These are phyloP conservation scores for Phascolomyces articulosus DNA, from an alignment of 371 early-diverging fungal species.

Conservation along the genomic window DNA sequence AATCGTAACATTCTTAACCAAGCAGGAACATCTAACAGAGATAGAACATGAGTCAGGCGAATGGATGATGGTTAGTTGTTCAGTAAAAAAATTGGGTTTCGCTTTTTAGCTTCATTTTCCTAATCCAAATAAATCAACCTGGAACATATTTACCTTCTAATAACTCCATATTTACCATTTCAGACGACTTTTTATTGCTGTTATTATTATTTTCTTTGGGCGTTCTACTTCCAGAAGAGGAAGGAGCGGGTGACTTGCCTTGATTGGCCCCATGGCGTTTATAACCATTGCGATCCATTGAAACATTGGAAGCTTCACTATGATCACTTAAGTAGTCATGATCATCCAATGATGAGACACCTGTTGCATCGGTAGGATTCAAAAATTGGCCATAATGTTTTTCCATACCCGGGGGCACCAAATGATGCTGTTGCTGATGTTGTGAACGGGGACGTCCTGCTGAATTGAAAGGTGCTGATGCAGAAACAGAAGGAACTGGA, in stretches of 20 bases:
- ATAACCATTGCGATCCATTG: neutral
- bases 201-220: conserved; percentile 30
- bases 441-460: neutral
- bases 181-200: conserved; percentile 70
- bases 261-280: conserved; percentile 9
- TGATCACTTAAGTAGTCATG: conserved; percentile 56
- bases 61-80: neutral
- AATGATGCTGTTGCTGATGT: neutral
- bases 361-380: conserved; percentile 27
- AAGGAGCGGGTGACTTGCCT: conserved; percentile 1
- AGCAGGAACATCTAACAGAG: conserved; percentile 75
- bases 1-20: conserved; percentile 90
- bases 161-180: conserved; percentile 72
- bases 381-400: conserved; percentile 32
- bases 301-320: conserved; percentile 38
- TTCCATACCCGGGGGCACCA: conserved; percentile 31
- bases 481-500: conserved; percentile 24
- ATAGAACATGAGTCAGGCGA: too few relatives aligned
- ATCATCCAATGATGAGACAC: conserved; percentile 24
- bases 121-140: neutral
- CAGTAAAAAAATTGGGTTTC: neutral
- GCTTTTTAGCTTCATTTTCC: neutral
- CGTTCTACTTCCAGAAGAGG: conserved; percentile 32
- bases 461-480: conserved; percentile 24
- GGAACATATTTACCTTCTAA: conserved; percentile 57